Evolutionary conservation across 257 asterid genomes (phyloP), one percentile per base, ranked within the genome.

Genomic region (Jacaranda copaia): DNA sequence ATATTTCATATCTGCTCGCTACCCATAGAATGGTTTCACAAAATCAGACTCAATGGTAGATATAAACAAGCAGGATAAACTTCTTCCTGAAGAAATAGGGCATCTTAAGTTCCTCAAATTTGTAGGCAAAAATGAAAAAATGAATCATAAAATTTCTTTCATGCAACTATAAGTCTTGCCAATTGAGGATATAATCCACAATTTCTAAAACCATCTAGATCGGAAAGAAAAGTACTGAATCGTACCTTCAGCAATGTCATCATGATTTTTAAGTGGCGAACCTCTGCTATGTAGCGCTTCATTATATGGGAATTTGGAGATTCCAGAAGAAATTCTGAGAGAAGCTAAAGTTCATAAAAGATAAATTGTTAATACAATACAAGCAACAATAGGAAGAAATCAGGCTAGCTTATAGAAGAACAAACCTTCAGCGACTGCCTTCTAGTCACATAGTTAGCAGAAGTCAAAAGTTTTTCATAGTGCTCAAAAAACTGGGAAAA

Each of bases 391-490:
- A 42, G 71, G 75, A 76, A 75, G 77, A 73, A 86, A 48, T 45
- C 77, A 69, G 55, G 55, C 32, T 57, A 83, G 73, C 45, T 63
- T 68, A 75, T 53, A 66, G 75, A 81, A 66, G 70, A 66, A 80
- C 91, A 79, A 68, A 91, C 99, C 99, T 95, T 95, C 90, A 95
- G 87, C 62, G 99, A 95, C 81, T 95, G 99, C 91, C 99, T 89
- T 85, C 98, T 89, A 3, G 98, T 95, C 72, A 95, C 99, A 55
- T 95, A 95, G 83, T 95, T 95, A 45, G 87, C 70, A 68, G 99
- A 93, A 51, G 85, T 82, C 86, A 95, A 81, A 80, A 95, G 97
- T 72, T 79, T 90, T 84, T 95, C 99, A 77, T 95, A 95, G 61
- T 80, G 94, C 89, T 90, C 97, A 81, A 95, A 95, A 84, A 95